Conservation (phyloP, 345 rosid species). For the Angophora floribunda region DNA sequence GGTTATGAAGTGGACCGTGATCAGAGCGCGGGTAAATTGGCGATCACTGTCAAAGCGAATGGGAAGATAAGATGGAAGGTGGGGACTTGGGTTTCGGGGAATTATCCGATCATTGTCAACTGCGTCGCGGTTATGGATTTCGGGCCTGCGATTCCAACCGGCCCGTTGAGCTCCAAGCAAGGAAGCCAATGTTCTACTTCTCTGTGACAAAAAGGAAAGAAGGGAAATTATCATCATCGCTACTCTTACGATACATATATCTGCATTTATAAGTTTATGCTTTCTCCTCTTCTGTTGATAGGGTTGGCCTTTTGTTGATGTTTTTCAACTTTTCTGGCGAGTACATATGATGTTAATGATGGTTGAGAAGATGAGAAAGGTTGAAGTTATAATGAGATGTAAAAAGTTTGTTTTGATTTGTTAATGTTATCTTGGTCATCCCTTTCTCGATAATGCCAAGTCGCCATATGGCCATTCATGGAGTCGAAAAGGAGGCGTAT, state of each 20-base stretch:
- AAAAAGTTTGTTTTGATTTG: not conserved
- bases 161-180: constrained; percentile 46
- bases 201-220: constrained; percentile 14
- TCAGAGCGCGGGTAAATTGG: constrained; percentile 38
- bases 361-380: not conserved
- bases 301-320: not conserved
- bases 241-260: not conserved
- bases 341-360: not conserved
- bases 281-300: not conserved
- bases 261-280: not conserved
- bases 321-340: not conserved
- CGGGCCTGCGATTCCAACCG: constrained; percentile 34
- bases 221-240: not conserved
- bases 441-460: not conserved
- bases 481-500: not conserved
- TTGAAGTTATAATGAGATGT: not conserved
- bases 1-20: constrained; percentile 59
- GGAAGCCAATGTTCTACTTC: constrained; percentile 68
- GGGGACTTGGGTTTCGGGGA: constrained; percentile 84
- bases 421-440: not conserved
- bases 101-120: constrained; percentile 49
- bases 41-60: constrained; percentile 39
- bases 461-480: not conserved
- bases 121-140: constrained; percentile 64
- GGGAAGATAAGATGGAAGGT: constrained; percentile 84